These are phyloP conservation scores for Favolaschia claudopus DNA, from an alignment of 768 basidiomycete genomes.

Conservation along the genomic window DNA sequence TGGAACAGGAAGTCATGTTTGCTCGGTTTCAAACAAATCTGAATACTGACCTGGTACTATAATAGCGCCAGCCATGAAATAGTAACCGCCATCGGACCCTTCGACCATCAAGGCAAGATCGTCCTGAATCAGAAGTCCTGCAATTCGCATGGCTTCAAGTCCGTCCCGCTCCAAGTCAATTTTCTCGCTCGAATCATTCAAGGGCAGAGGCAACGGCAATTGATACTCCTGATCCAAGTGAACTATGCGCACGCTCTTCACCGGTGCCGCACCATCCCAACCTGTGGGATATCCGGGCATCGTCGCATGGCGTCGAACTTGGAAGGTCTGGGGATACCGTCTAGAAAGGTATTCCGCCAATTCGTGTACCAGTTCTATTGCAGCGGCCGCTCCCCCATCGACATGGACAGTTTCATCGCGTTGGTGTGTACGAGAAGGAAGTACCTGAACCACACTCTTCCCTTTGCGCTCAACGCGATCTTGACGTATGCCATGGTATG, in stretches of 20 bases:
- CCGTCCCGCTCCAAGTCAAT: constrained; percentile 27
- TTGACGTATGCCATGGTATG: constrained; percentile 65
- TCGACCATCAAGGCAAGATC: constrained; percentile 69
- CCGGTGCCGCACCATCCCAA: constrained; percentile 55
- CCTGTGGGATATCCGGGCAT: constrained; percentile 33
- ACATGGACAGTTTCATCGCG: constrained; percentile 51
- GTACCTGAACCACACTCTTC: constrained; percentile 53
- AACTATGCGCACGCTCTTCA: constrained; percentile 59
- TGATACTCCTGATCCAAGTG: constrained; percentile 58
- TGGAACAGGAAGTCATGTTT: constrained; percentile 36
- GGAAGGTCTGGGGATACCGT: constrained; percentile 67
- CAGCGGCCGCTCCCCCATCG: constrained; percentile 51
- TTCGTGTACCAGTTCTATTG: constrained; percentile 73
- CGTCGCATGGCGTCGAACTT: constrained; percentile 51
- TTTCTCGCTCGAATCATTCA: not conserved
- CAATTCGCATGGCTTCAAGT: constrained; percentile 62
- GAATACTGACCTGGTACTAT: constrained; percentile 61
- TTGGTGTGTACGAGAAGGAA: constrained; percentile 35
- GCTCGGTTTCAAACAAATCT: not conserved
- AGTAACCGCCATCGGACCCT: constrained; percentile 73
- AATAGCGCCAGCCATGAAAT: constrained; percentile 79
- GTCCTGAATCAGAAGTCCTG: constrained; percentile 68
- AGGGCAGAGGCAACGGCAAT: constrained; percentile 18
- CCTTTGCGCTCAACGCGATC: constrained; percentile 63
- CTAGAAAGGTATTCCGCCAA: constrained; percentile 70